A percentile compares a stretch with the other conserved stretches of the same genome.
Conservation (phyloP, 345 rosid species). For the Geranium brycei region DNA sequence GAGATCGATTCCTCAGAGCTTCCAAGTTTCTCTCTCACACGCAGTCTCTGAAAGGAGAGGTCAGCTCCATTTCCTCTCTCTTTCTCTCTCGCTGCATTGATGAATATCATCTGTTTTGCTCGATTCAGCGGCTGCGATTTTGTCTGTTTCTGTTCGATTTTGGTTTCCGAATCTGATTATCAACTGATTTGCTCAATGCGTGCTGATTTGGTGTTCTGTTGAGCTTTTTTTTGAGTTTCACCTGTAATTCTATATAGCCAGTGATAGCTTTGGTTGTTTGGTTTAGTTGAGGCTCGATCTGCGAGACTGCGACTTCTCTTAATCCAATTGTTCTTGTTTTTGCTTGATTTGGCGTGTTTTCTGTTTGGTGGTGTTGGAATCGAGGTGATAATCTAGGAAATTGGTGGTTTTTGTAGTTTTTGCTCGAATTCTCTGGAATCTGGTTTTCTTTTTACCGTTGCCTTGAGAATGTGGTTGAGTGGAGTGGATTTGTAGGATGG, state of each 20-base stretch:
- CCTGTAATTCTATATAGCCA: neutral
- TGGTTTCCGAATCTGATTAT: neutral
- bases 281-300: neutral
- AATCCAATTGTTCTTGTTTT: neutral
- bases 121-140: too few relatives aligned
- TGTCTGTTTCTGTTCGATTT: neutral
- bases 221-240: neutral
- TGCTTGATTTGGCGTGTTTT: neutral
- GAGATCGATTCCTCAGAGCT: slow-evolving; percentile 5
- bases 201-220: neutral
- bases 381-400: too few relatives aligned
- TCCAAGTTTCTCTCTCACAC: neutral
- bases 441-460: too few relatives aligned
- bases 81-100: neutral
- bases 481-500: neutral
- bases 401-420: neutral
- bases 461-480: neutral
- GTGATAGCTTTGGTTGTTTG: neutral
- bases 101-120: neutral
- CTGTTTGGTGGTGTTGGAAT: neutral
- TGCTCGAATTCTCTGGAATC: too few relatives aligned
- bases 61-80: slow-evolving; percentile 3
- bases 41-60: neutral
- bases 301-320: neutral
- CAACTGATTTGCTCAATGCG: neutral